Conservation (phyloP, 108 stramenopile species). For the Fragilaria crotonensis region DNA sequence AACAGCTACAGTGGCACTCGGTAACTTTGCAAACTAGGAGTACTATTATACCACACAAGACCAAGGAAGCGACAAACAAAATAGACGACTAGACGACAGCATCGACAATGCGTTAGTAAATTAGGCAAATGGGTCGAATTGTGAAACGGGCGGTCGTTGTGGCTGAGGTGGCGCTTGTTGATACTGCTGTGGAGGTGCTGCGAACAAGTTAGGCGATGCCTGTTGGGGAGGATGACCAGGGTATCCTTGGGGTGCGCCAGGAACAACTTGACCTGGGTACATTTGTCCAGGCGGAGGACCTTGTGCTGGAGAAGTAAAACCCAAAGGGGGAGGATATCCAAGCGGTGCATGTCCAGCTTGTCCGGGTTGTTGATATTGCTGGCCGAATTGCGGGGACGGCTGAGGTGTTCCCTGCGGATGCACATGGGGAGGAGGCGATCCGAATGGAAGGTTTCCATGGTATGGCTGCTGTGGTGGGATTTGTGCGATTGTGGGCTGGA, state of each 20-base stretch:
- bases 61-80: too few relatives aligned
- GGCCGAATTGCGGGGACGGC: background rate
- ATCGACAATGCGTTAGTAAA: background rate
- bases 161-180: conserved; percentile 8
- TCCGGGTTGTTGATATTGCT: conserved; percentile 4
- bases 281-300: background rate
- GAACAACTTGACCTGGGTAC: background rate
- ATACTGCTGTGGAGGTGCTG: conserved; percentile 5
- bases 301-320: background rate
- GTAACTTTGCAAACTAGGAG: too few relatives aligned
- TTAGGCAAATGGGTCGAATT: conserved; percentile 30
- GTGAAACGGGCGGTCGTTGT: conserved; percentile 8
- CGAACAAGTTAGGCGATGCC: conserved; percentile 2
- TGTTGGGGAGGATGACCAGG: conserved; percentile 6
- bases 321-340: background rate
- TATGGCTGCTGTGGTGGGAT: background rate
- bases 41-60: too few relatives aligned
- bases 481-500: conserved; percentile 5
- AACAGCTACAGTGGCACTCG: too few relatives aligned
- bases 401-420: background rate
- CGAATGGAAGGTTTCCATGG: background rate
- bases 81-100: too few relatives aligned
- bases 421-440: background rate
- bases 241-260: background rate
- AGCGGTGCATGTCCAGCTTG: background rate